Percentiles rank a stretch among this genome's conserved stretches.
phyloP scores from a whole-genome alignment of 345 rosid species.

The Populus euphratica region DNA sequence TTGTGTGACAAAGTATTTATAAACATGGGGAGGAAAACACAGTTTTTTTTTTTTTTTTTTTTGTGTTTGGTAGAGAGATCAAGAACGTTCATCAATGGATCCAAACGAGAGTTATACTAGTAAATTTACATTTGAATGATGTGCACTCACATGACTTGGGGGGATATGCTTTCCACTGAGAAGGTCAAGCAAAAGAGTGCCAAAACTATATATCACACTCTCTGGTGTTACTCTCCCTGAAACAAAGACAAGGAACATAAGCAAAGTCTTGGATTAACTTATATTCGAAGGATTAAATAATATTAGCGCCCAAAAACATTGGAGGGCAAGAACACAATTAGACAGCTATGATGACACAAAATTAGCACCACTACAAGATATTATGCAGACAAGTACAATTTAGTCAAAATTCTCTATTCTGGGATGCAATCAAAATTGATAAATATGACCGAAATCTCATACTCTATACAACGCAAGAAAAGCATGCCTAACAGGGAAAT shows the following conservation, averaged over 20 bases:
- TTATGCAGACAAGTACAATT: background rate
- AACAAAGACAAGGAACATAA: conserved; percentile 1
- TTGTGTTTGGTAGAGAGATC: background rate
- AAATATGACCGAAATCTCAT: background rate
- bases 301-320: background rate
- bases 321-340: background rate
- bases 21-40: background rate
- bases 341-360: background rate
- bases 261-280: background rate
- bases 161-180: conserved; percentile 98
- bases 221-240: conserved; percentile 88
- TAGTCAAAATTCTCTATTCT: background rate
- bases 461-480: background rate
- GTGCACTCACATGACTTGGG: conserved; percentile 76
- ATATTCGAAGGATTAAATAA: background rate
- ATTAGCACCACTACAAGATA: background rate
- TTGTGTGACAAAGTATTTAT: background rate
- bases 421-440: background rate
- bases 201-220: conserved; percentile 95
- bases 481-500: background rate
- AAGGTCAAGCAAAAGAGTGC: conserved; percentile 91
- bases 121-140: background rate
- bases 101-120: background rate
- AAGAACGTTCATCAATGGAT: background rate
- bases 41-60: background rate